Evolutionary conservation across 768 basidiomycete species (phyloP).

Genomic region (Tylopilus felleus): DNA sequence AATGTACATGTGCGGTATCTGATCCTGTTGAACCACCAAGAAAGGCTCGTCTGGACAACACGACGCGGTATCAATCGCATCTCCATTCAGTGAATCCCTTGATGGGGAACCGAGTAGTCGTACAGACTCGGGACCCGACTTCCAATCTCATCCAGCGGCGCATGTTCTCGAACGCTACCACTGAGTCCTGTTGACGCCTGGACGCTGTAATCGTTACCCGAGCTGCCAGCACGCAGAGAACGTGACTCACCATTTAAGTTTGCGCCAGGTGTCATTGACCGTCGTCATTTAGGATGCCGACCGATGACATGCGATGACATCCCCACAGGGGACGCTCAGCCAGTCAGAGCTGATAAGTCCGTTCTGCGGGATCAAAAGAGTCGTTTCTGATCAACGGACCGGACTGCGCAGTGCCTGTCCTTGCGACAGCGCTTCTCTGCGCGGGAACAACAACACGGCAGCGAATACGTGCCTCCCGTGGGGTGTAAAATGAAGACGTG

Average conservation of each 20-base stretch:
- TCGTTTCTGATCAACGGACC: too few relatives aligned
- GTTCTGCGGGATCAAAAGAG: too few relatives aligned
- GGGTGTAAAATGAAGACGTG: too few relatives aligned
- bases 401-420: too few relatives aligned
- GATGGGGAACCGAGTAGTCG: not conserved
- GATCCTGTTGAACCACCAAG: not conserved
- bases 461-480: too few relatives aligned
- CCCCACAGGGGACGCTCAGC: too few relatives aligned
- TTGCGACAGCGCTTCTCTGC: too few relatives aligned
- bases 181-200: too few relatives aligned
- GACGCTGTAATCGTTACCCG: not conserved
- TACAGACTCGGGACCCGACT: not conserved
- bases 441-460: too few relatives aligned
- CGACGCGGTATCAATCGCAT: not conserved
- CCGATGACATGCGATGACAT: too few relatives aligned
- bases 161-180: not conserved
- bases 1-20: not conserved
- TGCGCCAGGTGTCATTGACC: not conserved
- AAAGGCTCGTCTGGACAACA: not conserved
- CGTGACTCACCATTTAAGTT: constrained; percentile 1
- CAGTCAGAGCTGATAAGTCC: too few relatives aligned
- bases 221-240: not conserved
- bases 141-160: not conserved
- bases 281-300: not conserved
- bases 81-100: not conserved